These are phyloP conservation scores for Borovskyia barvae DNA, from an alignment of 208 protist genomes.

Conservation along the genomic window DNA sequence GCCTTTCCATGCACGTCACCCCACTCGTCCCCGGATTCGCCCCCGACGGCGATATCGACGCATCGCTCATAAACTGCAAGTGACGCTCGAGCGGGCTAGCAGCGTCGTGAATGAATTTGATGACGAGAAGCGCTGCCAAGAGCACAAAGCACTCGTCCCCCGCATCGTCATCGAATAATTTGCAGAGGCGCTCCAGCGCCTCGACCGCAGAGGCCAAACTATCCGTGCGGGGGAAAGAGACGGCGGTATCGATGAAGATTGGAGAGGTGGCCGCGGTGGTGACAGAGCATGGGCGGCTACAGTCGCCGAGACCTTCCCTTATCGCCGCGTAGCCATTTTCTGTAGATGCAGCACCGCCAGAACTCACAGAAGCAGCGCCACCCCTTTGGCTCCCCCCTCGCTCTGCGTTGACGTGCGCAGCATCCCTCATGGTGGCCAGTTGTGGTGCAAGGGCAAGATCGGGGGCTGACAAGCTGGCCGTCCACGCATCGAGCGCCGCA, in stretches of 20 bases:
- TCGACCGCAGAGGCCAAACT: neutral
- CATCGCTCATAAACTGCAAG: conserved; percentile 4
- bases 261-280: too few relatives aligned
- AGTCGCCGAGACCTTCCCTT: too few relatives aligned
- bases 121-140: conserved; percentile 51
- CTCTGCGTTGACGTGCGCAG: too few relatives aligned
- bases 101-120: conserved; percentile 38
- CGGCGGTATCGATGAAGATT: too few relatives aligned
- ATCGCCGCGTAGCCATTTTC: too few relatives aligned
- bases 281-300: too few relatives aligned
- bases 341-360: too few relatives aligned
- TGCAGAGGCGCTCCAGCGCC: conserved; percentile 34
- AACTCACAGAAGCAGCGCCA: too few relatives aligned
- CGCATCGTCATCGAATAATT: conserved; percentile 33
- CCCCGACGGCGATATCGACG: neutral
- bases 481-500: conserved; percentile 60
- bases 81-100: conserved; percentile 28
- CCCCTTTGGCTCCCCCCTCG: too few relatives aligned
- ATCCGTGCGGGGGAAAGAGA: too few relatives aligned
- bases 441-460: conserved; percentile 21
- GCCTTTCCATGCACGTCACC: conserved; percentile 25
- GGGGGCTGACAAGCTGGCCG: conserved; percentile 10
- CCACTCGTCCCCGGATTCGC: conserved; percentile 21
- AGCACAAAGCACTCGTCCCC: conserved; percentile 51
- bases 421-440: too few relatives aligned